Percentiles rank a stretch among this genome's conserved stretches.
Conservation (phyloP, 1,139 yeast genomes). For the Lodderomyces margitis region DNA sequence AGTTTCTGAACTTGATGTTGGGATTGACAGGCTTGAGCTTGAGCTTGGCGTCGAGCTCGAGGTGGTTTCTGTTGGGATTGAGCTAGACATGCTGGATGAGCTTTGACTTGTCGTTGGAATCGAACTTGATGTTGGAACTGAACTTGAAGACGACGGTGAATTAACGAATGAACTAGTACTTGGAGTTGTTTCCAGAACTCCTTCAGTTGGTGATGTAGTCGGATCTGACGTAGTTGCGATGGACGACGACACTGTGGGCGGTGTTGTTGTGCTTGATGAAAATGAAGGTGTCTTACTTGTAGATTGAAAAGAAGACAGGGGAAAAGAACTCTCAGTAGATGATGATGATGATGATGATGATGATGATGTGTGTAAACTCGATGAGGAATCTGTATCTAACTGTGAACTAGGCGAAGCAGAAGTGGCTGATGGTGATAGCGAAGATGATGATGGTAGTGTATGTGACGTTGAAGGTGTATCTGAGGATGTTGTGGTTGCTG, state of each 20-base stretch:
- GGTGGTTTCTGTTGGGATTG: not conserved
- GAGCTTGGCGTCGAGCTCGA: not conserved
- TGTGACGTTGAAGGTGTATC: not conserved
- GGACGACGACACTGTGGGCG: conserved; percentile 8
- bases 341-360: conserved; percentile 5
- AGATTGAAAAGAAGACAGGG: not conserved
- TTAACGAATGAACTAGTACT: conserved; percentile 1
- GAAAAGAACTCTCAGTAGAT: not conserved
- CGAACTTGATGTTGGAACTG: conserved; percentile 1
- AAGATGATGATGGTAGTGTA: not conserved
- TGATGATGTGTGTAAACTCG: not conserved
- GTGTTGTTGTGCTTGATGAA: not conserved
- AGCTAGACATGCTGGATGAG: conserved; percentile 1
- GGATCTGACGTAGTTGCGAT: not conserved
- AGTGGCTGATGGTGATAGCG: not conserved
- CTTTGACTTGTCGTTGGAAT: not conserved
- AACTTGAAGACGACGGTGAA: not conserved
- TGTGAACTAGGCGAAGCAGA: conserved; percentile 1
- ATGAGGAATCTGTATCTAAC: conserved; percentile 1
- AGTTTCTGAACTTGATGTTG: conserved; percentile 1
- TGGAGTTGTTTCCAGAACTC: conserved; percentile 2
- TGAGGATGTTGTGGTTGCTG: not conserved
- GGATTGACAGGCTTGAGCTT: not conserved
- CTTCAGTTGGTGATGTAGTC: not conserved
- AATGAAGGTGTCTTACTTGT: not conserved